Conservation (phyloP, 768 basidiomycete genomes). For the Cystofilobasidium macerans region DNA sequence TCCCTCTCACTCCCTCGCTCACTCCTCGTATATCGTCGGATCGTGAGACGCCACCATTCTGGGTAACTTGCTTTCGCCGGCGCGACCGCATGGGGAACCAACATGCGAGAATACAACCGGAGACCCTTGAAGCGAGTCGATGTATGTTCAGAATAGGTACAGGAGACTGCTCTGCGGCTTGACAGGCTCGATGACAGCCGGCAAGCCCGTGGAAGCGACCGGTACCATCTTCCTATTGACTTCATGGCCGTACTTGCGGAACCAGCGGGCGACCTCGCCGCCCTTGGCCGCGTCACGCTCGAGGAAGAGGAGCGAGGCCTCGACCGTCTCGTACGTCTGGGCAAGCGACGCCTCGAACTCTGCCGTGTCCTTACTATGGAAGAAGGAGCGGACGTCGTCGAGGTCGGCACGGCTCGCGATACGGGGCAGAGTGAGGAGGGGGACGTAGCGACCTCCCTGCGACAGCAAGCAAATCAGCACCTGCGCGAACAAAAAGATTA, state of each 20-base stretch:
- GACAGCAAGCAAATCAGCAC: not conserved
- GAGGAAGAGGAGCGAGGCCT: constrained; percentile 39
- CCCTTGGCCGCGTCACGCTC: not conserved
- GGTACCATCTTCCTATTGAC: not conserved
- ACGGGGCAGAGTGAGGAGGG: constrained; percentile 36
- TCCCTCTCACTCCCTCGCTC: too few species aligned
- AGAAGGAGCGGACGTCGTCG: constrained; percentile 55
- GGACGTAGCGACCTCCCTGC: not conserved
- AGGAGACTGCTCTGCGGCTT: too few species aligned
- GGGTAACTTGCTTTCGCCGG: too few species aligned
- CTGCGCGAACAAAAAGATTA: not conserved
- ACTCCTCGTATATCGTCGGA: too few species aligned
- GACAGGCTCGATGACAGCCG: too few species aligned
- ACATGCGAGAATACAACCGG: too few species aligned
- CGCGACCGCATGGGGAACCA: too few species aligned
- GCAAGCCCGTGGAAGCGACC: too few species aligned
- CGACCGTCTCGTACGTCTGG: constrained; percentile 59
- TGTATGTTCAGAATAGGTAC: too few species aligned
- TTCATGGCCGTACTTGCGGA: not conserved
- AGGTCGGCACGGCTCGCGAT: constrained; percentile 48
- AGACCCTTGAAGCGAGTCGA: too few species aligned
- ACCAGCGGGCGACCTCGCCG: not conserved
- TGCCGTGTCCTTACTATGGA: constrained; percentile 49
- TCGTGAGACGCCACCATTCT: too few species aligned
- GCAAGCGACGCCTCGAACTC: constrained; percentile 30